Base-by-base conservation (phyloP, 78 protist genomes). In the Dictyostelium capitatum region DNA sequence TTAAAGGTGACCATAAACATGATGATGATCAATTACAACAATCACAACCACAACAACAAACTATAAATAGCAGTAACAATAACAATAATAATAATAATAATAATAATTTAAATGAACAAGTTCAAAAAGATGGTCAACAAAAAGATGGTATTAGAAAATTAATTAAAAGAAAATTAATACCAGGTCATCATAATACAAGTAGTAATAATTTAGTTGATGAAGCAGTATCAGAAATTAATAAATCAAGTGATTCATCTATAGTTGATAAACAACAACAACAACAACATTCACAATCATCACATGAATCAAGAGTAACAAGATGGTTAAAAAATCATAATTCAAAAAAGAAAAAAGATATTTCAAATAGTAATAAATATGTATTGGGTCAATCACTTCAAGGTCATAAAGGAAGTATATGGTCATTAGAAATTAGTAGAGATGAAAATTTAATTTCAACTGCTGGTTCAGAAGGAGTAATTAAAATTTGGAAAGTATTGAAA, bases 351-450 rank as follows among this genome's bases (percentile, higher is more conserved):
- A 83, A 83, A 43, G 82, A 83, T 9, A 3, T 82, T 11, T 1
- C 6, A 37, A 53, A 37, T n/a, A 62, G 41, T 0, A 47, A 30
- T 19, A 43, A 11, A 19, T 32, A 32, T 32, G n/a, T n/a, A 23
- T 19, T 75, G 43, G 20, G 65, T n/a, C 81, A 84, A 57, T 48
- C 46, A n/a, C 12, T 84, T 23, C 59, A 72, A 59, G 91, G 46
- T 37, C 74, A 84, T 57, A 74, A 28, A 54, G 91, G 91, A 8
- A 54, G 77, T 7, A 84, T 84, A 37, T 84, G 91, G 91, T 23
- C 82, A 23, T 23, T 54, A 8, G 81, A 72, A 23, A 32, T 84
- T 4, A 84, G 54, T 46, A 17, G 14, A 6, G 75, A 74, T 74
- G 83, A 79, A 37, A 84, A 59, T 9, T 57, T 25, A 8, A 3